Evolutionary conservation across 2,329 filamentous ascomycete species (phyloP).

Genomic region (Colletotrichum agaves): DNA sequence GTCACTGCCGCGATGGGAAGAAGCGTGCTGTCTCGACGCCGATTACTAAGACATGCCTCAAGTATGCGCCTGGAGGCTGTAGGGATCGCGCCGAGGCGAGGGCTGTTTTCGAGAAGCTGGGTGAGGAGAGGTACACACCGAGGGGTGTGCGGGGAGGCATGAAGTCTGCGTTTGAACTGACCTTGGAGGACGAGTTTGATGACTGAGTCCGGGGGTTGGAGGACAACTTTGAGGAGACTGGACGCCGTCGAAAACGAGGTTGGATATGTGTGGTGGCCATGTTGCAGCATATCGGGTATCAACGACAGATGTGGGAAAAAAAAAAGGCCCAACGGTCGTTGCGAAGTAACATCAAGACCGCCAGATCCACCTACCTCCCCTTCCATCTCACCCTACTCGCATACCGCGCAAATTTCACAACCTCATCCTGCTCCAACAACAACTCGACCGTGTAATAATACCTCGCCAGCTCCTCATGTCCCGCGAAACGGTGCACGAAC

Average conservation of each 20-base stretch:
- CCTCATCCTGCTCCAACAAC: conserved; percentile 76
- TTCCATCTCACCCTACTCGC: conserved; percentile 81
- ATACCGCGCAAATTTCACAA: conserved; percentile 78
- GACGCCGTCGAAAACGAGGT: too few relatives aligned
- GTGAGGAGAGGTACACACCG: not conserved
- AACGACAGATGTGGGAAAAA: too few relatives aligned
- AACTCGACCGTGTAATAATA: conserved; percentile 79
- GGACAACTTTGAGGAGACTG: too few relatives aligned
- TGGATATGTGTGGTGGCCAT: too few relatives aligned
- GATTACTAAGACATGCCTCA: conserved; percentile 19
- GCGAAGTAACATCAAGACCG: not conserved
- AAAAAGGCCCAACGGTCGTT: too few relatives aligned
- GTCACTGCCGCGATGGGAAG: conserved; percentile 14
- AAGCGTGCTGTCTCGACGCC: not conserved
- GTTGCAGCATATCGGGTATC: too few relatives aligned
- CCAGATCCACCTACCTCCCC: conserved; percentile 43
- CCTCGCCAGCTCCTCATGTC: conserved; percentile 81
- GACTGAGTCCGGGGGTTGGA: too few relatives aligned
- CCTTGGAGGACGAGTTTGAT: too few relatives aligned
- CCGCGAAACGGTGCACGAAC: conserved; percentile 80
- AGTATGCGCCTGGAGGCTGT: conserved; percentile 14
- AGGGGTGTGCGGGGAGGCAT: not conserved
- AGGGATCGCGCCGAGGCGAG: not conserved
- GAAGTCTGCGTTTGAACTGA: too few relatives aligned
- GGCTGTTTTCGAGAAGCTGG: not conserved